Percentiles rank a stretch among this genome's conserved stretches.
Conservation (phyloP, 2,329 filamentous ascomycete genomes). For the Aspergillus hiratsukae region DNA sequence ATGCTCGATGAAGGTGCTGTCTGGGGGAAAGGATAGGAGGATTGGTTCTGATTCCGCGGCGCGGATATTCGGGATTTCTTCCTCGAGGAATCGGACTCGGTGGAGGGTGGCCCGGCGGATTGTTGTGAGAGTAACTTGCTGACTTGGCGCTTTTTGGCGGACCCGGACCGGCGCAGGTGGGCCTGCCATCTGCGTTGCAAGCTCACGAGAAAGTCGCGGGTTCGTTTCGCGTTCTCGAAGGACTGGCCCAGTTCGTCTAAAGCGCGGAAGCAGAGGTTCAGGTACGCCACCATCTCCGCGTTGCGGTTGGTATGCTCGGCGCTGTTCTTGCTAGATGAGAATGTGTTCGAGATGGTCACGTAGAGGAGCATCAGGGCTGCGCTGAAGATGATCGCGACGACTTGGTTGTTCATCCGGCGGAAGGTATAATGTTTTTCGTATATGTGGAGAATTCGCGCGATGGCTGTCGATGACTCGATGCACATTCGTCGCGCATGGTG, state of each 20-base stretch:
- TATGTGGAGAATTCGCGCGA: conserved; percentile 38
- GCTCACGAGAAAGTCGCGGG: conserved; percentile 35
- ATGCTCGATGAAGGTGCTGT: background rate
- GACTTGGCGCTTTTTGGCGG: conserved; percentile 26
- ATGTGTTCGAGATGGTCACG: conserved; percentile 32
- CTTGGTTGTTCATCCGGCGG: conserved; percentile 42
- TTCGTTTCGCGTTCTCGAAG: conserved; percentile 39
- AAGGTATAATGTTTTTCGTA: conserved; percentile 42
- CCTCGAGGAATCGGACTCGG: conserved; percentile 12
- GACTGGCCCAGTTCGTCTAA: conserved; percentile 39
- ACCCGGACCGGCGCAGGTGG: conserved; percentile 29
- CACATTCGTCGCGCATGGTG: conserved; percentile 42
- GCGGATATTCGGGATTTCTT: conserved; percentile 22
- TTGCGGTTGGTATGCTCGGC: conserved; percentile 20
- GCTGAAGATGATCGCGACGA: conserved; percentile 43
- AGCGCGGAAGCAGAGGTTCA: conserved; percentile 41
- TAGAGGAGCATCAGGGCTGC: conserved; percentile 40
- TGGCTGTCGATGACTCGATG: conserved; percentile 37
- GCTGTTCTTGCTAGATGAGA: conserved; percentile 19
- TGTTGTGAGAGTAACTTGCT: conserved; percentile 17
- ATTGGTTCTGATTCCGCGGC: conserved; percentile 1
- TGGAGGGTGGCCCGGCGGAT: background rate
- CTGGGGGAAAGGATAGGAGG: conserved; percentile 1
- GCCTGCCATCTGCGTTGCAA: conserved; percentile 38
- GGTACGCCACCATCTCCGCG: conserved; percentile 31